Evolutionary conservation across 2,329 filamentous ascomycete genomes (phyloP).

Genomic region (Fusarium clavum): DNA sequence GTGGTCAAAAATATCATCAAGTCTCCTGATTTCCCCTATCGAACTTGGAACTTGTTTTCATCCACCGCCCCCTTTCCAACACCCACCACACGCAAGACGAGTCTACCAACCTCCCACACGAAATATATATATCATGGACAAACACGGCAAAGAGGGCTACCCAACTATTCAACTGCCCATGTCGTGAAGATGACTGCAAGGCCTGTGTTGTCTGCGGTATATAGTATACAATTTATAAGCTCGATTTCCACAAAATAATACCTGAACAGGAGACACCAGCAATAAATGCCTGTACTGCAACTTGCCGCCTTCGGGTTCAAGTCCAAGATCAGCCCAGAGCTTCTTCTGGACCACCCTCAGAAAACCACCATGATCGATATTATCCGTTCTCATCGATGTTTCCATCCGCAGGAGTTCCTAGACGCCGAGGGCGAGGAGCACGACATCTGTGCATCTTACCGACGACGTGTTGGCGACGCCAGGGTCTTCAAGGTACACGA

Average conservation of each 20-base stretch:
- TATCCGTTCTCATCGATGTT: too few relatives aligned
- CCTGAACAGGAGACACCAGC: too few relatives aligned
- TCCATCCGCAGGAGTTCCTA: too few relatives aligned
- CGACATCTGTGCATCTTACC: too few relatives aligned
- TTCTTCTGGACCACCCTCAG: too few relatives aligned
- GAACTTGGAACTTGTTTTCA: background rate
- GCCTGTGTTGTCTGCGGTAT: background rate
- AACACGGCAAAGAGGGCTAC: background rate
- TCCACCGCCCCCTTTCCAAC: background rate
- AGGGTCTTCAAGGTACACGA: background rate
- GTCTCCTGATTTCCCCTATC: background rate
- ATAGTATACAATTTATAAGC: background rate
- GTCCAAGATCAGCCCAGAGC: too few relatives aligned
- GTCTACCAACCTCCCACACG: background rate
- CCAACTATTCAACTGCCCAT: background rate
- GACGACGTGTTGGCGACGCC: too few relatives aligned
- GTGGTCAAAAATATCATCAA: accelerated
- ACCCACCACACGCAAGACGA: background rate
- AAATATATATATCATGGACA: background rate
- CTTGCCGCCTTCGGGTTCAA: background rate
- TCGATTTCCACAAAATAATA: background rate
- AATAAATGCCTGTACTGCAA: background rate
- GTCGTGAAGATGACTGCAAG: too few relatives aligned
- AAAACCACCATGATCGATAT: too few relatives aligned
- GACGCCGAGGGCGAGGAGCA: too few relatives aligned